Evolutionary conservation across 116 monocot genomes (phyloP), one percentile per base, ranked within the genome.

Genomic region (Papilionanthe hybrid): DNA sequence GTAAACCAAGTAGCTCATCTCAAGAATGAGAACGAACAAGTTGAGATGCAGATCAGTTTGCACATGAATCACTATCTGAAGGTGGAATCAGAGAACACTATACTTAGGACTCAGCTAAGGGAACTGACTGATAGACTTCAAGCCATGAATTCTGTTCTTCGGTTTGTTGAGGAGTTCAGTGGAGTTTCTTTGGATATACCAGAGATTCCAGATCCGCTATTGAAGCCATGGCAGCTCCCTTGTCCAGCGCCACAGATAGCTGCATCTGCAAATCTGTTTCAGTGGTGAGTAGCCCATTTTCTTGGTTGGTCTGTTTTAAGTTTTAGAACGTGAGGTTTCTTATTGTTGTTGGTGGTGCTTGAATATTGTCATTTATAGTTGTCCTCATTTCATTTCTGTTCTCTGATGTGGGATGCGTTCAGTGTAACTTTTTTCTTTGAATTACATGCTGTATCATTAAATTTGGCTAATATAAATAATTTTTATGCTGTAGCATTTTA

Each of bases 121-220:
- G 89, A 92, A 80, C 49, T 92, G 81, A 76, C 85, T 11, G 87
- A 84, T 22, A 85, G 87, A 77, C 87, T 92, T 29, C 63, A 85
- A 47, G 85, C 81, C 0, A 65, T 87, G 56, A 85, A 82, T 57
- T 79, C 87, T 37, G 77, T 89, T 17, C 86, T 92, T 15, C 67
- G 58, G 8, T 79, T 89, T 23, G 66, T 92, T n/a, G 83, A 89
- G 81, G 84, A 82, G 42, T 83, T 84, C 71, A 83, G 87, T 55
- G 91, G 91, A 47, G 82, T 87, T 78, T 75, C 79, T 4, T 80
- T 92, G 83, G 89, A 92, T 44, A 92, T 92, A 9, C 89, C 83
- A 2, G 92, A 89, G 80, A 89, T 92, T 15, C 89, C 87, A 0
- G 87, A 87, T 56, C 89, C 87, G 8, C 83, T 89, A 41, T 81